These are phyloP conservation scores for Aspergillus steynii DNA, from an alignment of 495 filamentous ascomycete species.

Conservation along the genomic window DNA sequence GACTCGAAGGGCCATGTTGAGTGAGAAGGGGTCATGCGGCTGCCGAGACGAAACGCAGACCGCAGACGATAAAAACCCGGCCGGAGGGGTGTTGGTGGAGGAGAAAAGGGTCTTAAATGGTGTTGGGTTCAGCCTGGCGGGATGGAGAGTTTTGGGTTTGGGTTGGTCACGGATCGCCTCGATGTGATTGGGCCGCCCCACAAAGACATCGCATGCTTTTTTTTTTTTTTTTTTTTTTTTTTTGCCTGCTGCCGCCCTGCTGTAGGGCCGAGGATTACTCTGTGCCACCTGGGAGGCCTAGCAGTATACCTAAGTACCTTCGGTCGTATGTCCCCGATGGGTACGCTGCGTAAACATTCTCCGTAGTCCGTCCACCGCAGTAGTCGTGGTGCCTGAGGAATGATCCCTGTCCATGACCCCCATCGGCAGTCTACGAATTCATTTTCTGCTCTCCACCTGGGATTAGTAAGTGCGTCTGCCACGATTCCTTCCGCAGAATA, in stretches of 20 bases:
- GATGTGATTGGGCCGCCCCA: conserved; percentile 13
- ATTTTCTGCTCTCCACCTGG: too few relatives aligned
- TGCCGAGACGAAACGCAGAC: conserved; percentile 25
- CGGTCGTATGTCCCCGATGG: too few relatives aligned
- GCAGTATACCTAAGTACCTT: too few relatives aligned
- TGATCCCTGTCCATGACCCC: too few relatives aligned
- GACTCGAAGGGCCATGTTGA: conserved; percentile 75
- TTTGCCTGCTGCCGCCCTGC: neutral
- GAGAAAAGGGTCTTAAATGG: conserved; percentile 6
- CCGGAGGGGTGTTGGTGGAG: conserved; percentile 15
- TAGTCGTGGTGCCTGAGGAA: too few relatives aligned
- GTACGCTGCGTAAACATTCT: too few relatives aligned
- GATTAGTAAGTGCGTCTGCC: too few relatives aligned
- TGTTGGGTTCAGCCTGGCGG: neutral
- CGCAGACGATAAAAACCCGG: conserved; percentile 27
- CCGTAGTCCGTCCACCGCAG: too few relatives aligned
- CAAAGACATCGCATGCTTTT: conserved; percentile 1
- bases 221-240: neutral
- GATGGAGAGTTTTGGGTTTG: conserved; percentile 8
- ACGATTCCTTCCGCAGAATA: too few relatives aligned
- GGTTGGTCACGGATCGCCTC: conserved; percentile 8
- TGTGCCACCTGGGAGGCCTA: too few relatives aligned
- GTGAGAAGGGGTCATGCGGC: conserved; percentile 27
- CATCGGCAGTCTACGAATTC: too few relatives aligned
- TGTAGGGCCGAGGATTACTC: too few relatives aligned